Evolutionary conservation across 73 alveolate species (phyloP).

Genomic region (Paramecium tetraurelia): DNA sequence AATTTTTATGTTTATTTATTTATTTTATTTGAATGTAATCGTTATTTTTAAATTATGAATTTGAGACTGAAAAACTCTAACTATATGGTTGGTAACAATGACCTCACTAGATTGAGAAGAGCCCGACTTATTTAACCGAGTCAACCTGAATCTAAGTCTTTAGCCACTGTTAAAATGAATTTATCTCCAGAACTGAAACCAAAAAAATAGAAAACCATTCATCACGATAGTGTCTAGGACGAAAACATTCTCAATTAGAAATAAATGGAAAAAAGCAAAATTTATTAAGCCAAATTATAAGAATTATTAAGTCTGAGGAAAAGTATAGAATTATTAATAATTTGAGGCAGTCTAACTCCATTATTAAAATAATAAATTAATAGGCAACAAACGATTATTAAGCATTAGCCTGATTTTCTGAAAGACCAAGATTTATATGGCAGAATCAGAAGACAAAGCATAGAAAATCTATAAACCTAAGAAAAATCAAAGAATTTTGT

Average conservation of each 20-base stretch:
- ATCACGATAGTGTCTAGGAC: not conserved
- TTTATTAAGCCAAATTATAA: not conserved
- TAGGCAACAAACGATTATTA: not conserved
- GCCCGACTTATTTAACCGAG: not conserved
- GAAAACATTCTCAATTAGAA: not conserved
- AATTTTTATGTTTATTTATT: not conserved
- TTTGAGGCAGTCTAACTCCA: not conserved
- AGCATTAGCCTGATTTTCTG: not conserved
- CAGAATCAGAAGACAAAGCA: not conserved
- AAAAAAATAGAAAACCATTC: not conserved
- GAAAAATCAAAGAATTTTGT: not conserved
- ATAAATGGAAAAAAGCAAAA: not conserved
- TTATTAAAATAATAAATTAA: not conserved
- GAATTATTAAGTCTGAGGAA: not conserved
- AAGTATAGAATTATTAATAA: not conserved
- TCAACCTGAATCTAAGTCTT: not conserved
- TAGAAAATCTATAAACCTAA: not conserved
- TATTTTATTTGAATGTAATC: not conserved
- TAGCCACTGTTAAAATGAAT: not conserved
- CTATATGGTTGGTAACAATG: not conserved
- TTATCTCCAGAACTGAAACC: not conserved
- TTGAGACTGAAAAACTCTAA: not conserved
- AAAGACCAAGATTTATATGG: not conserved
- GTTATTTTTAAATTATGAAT: slow-evolving; percentile 1
- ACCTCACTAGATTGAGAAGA: not conserved